Percentiles rank a stretch among this genome's conserved stretches.
Conservation (phyloP, 805 yeast genomes). For the Yamadazyma laniorum region DNA sequence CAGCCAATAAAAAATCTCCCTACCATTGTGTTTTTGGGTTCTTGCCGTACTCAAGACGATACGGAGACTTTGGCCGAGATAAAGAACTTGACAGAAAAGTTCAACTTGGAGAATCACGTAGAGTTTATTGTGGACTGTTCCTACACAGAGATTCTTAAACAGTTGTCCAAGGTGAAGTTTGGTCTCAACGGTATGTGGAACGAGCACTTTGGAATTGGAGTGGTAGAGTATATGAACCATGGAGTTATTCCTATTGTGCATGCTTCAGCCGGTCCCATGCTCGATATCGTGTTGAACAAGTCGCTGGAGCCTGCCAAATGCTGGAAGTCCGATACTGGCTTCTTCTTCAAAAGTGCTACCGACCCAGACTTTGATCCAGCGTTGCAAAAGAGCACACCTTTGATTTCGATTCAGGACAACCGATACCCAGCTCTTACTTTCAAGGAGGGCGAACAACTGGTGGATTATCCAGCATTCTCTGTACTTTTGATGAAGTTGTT, state of each 20-base stretch:
- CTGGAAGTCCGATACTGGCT: slow-evolving; percentile 60
- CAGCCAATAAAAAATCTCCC: slow-evolving; percentile 35
- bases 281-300: slow-evolving; percentile 68
- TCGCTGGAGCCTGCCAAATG: slow-evolving; percentile 9
- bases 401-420: background rate
- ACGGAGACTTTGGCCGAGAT: slow-evolving; percentile 54
- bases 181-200: slow-evolving; percentile 99
- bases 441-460: slow-evolving; percentile 11
- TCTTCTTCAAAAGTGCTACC: slow-evolving; percentile 64
- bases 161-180: slow-evolving; percentile 55
- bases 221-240: slow-evolving; percentile 85
- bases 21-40: slow-evolving; percentile 73
- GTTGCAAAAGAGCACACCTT: background rate
- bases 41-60: slow-evolving; percentile 73
- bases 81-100: slow-evolving; percentile 34
- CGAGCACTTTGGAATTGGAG: slow-evolving; percentile 97
- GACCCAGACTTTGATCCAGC: slow-evolving; percentile 67
- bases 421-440: slow-evolving; percentile 2
- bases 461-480: slow-evolving; percentile 44
- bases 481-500: slow-evolving; percentile 47
- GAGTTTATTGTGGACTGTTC: slow-evolving; percentile 74
- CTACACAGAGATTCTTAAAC: slow-evolving; percentile 56
- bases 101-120: slow-evolving; percentile 30
- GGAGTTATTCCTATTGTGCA: slow-evolving; percentile 89
- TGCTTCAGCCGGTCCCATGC: slow-evolving; percentile 91